These are phyloP conservation scores for Thalia dealbata DNA, from an alignment of 176 grass and related monocot genomes.

Conservation along the genomic window DNA sequence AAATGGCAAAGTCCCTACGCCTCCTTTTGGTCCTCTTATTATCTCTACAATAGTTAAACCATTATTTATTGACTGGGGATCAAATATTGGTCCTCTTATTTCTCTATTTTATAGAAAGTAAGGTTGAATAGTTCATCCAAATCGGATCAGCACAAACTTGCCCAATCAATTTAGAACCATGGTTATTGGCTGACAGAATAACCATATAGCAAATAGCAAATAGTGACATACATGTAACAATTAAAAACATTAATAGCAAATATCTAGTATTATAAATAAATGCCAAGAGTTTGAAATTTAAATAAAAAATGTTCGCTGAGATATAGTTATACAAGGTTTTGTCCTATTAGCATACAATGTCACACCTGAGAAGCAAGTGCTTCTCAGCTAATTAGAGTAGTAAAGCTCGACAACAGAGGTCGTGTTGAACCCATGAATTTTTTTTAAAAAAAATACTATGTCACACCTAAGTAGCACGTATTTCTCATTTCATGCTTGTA, in stretches of 20 bases:
- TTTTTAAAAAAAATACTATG: no score
- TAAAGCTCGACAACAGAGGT: no score
- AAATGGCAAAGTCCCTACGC: no score
- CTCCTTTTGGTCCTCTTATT: no score
- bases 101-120: not conserved
- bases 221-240: not conserved
- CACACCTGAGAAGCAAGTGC: not conserved
- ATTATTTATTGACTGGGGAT: no score
- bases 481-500: not conserved
- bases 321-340: not conserved
- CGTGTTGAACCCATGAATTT: no score
- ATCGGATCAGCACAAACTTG: not conserved
- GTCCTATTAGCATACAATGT: not conserved
- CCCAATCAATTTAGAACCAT: not conserved
- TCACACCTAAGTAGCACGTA: not conserved
- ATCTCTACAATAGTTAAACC: no score
- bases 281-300: not conserved
- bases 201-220: not conserved
- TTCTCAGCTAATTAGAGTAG: no score
- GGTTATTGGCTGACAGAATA: no score
- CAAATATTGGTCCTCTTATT: no score
- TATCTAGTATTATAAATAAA: not conserved
- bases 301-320: no score
- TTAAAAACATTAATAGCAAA: not conserved
- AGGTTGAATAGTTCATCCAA: not conserved